Conservation (phyloP, 305 asterid species). For the Fraxinus sp. region DNA sequence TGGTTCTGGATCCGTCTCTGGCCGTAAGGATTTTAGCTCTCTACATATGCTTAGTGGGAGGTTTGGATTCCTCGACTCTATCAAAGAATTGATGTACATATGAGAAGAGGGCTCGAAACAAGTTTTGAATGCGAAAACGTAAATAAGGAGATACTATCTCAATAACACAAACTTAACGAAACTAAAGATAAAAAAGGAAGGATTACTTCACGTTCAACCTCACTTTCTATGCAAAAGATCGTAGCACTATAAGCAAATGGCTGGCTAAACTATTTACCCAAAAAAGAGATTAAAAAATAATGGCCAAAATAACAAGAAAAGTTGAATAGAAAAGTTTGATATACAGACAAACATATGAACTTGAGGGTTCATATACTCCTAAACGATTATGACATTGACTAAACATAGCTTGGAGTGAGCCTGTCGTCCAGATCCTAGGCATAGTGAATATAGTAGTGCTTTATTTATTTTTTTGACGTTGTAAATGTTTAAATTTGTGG, state of each 20-base stretch:
- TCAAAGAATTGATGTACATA: neutral
- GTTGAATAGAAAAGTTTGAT: constrained; percentile 19
- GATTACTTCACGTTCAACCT: neutral
- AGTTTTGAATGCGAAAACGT: neutral
- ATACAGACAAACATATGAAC: constrained; percentile 28
- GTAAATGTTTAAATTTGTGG: neutral
- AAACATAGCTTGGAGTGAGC: constrained; percentile 26
- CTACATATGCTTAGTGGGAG: neutral
- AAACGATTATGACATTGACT: constrained; percentile 27
- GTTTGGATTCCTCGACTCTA: neutral
- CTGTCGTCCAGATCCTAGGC: constrained; percentile 31
- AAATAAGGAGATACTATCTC: neutral
- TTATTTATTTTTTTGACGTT: no score
- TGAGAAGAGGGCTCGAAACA: neutral
- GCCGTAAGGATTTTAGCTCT: neutral
- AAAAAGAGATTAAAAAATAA: neutral
- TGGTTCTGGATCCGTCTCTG: no score
- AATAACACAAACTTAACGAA: no score
- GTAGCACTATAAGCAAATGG: neutral
- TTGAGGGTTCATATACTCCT: constrained; percentile 13
- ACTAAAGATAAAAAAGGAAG: neutral
- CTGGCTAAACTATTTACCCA: neutral
- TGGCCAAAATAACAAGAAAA: neutral
- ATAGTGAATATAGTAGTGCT: neutral
- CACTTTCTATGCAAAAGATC: neutral